These are phyloP conservation scores for Cercospora brassicicola DNA, from an alignment of 2,329 filamentous ascomycete genomes.

Conservation along the genomic window DNA sequence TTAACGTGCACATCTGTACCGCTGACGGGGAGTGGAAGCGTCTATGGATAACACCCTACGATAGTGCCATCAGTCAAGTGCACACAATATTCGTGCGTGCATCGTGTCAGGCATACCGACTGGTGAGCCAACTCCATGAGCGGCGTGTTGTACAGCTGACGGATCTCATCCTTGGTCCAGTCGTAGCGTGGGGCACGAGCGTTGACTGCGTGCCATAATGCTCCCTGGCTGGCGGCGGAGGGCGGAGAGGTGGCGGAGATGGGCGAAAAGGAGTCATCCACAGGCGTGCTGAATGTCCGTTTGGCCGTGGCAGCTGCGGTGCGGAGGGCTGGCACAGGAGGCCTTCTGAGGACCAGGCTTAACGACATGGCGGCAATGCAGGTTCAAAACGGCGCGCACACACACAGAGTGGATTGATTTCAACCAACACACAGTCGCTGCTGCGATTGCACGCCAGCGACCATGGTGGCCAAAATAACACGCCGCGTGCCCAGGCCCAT, in stretches of 20 bases:
- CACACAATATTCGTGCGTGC: background rate
- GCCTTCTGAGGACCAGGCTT: slow-evolving; percentile 27
- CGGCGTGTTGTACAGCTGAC: slow-evolving; percentile 77
- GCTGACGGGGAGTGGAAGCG: slow-evolving; percentile 80
- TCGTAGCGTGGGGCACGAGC: slow-evolving; percentile 64
- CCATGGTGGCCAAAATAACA: background rate
- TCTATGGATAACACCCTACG: slow-evolving; percentile 72
- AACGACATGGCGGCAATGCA: slow-evolving; percentile 29
- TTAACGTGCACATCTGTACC: slow-evolving; percentile 88
- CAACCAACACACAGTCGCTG: background rate
- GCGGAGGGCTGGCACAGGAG: slow-evolving; percentile 26
- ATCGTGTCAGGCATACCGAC: slow-evolving; percentile 28
- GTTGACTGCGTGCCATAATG: slow-evolving; percentile 56
- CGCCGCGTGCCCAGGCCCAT: background rate
- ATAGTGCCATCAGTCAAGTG: background rate
- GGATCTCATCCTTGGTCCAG: slow-evolving; percentile 81
- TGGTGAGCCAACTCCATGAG: slow-evolving; percentile 66
- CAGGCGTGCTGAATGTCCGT: slow-evolving; percentile 39
- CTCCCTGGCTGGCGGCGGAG: slow-evolving; percentile 32
- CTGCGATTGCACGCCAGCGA: background rate
- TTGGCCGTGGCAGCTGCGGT: slow-evolving; percentile 11
- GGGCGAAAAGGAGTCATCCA: slow-evolving; percentile 39
- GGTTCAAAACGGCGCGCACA: background rate
- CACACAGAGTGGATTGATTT: background rate
- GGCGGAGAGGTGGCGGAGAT: slow-evolving; percentile 30